A percentile compares a stretch with the other conserved stretches of the same genome.
phyloP scores from a whole-genome alignment of 331 rosid species.

The Quercus lobata region DNA sequence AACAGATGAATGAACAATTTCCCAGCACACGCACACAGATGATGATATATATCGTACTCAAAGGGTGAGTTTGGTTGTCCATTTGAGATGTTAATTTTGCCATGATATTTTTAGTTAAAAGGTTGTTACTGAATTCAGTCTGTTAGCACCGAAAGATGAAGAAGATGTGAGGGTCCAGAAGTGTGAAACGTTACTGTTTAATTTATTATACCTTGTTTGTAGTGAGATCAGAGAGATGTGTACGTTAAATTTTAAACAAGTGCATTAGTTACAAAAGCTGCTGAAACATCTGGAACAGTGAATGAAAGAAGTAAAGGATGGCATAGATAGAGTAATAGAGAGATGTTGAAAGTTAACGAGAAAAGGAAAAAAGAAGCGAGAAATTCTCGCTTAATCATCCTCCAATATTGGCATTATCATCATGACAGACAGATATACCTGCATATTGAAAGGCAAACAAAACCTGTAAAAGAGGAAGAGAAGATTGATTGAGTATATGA shows the following conservation, averaged over 20 bases:
- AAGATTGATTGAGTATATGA: background rate
- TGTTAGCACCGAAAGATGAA: background rate
- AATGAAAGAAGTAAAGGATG: constrained; percentile 17
- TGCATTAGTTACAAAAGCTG: constrained; percentile 12
- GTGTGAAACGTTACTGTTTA: too few relatives aligned
- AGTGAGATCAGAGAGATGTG: background rate
- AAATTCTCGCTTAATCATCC: constrained; percentile 17
- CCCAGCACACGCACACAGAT: background rate
- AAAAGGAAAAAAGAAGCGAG: constrained; percentile 9
- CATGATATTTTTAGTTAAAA: background rate
- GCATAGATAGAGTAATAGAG: background rate
- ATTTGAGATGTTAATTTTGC: background rate
- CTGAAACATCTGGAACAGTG: constrained; percentile 14
- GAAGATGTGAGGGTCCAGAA: background rate
- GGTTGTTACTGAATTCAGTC: background rate
- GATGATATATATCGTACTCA: background rate
- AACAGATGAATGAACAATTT: constrained; percentile 27
- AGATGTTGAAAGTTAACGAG: constrained; percentile 44
- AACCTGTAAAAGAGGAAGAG: constrained; percentile 29
- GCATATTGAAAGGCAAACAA: constrained; percentile 33
- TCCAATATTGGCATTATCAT: constrained; percentile 15
- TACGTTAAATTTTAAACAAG: constrained; percentile 15
- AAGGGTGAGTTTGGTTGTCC: background rate
- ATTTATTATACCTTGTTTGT: background rate
- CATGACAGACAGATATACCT: constrained; percentile 12